Evolutionary conservation across 306 rosid species (phyloP), one percentile per base, ranked within the genome.

Genomic region (Sechiopsis laciniata): DNA sequence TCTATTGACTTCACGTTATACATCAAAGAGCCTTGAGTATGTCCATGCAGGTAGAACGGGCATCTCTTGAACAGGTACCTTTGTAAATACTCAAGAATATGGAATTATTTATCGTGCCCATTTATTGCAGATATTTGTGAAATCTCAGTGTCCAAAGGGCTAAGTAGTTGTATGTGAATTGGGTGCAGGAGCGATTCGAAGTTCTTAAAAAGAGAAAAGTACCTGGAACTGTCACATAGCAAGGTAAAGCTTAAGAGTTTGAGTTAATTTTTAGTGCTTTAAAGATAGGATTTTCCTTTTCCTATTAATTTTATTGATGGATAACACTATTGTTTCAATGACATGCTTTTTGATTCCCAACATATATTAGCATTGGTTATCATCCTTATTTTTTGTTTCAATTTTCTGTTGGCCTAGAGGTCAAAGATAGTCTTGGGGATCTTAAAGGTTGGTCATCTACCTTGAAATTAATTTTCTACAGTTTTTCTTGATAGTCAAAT

Each of bases 1-100:
- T 63, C 59, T 76, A 8, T 45, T 21, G 53, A 22, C 24, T 53
- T 51, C 67, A 22, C 63, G n/a, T n/a, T 58, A 62, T 80, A 94
- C 96, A 91, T 85, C 97, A 94, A 82, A 86, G 97, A 85, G 97
- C 97, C 2, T 81, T 94, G 90, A 97, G 99, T 68, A 94, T 94
- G 99, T 94, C 99, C 69, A 94, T 94, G 99, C 83, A 95, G 79
- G 96, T 89, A 42, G 97, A 95, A 77, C 89, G 92, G n/a, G 97
- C 99, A 78, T 87, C 95, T 79, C 92, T 95, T 37, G 16, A 88
- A 48, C 99, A 95, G 97, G 97, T 89, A 60, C 55, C 42, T 29
- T 29, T 15, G 51, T 55, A 64, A 75, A 66, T 66, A 22, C 55
- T 32, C 63, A 15, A 55, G 3, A 73, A 45, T 8, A 58, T 35